Evolutionary conservation across 129 eudicot genomes (phyloP).

Genomic region (Solidago caesia): DNA sequence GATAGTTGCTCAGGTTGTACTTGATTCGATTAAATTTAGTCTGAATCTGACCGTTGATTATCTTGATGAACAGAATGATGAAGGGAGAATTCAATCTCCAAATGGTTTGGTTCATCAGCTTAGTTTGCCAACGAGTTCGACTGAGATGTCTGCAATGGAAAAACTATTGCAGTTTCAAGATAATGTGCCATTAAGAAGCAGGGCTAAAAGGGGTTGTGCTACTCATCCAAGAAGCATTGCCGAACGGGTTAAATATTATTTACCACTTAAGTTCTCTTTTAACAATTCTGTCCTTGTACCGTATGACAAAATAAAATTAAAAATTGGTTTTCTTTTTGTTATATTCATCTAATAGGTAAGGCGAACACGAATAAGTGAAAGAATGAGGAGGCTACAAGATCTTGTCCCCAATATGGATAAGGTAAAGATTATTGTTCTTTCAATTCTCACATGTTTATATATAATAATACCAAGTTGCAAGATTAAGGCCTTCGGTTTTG

Average conservation of each 20-base stretch:
- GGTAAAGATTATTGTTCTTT: conserved; percentile 35
- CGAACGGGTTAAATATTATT: conserved; percentile 61
- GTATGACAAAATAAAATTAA: neutral
- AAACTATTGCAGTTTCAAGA: conserved; percentile 51
- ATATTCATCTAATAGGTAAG: conserved; percentile 49
- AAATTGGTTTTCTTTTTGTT: too few species aligned
- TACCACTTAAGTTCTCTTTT: neutral
- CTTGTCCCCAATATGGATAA: conserved; percentile 97
- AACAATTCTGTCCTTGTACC: neutral
- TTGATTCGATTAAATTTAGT: neutral
- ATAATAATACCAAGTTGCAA: neutral
- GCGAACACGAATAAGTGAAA: conserved; percentile 81
- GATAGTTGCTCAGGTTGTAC: neutral
- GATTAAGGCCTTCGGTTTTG: conserved; percentile 2
- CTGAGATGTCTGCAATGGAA: conserved; percentile 56
- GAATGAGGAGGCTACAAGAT: conserved; percentile 95
- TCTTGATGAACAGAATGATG: conserved; percentile 44
- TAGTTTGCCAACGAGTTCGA: conserved; percentile 67
- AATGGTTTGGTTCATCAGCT: conserved; percentile 63
- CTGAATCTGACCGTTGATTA: neutral
- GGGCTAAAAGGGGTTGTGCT: conserved; percentile 94
- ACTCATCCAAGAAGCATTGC: conserved; percentile 98
- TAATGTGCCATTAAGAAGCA: conserved; percentile 53
- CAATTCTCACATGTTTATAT: neutral
- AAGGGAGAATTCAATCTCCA: conserved; percentile 38